A percentile compares a stretch with the other conserved stretches of the same genome.
Conservation (phyloP, 176 grass and related monocot species). For the Rhipidocladum racemiflorum region DNA sequence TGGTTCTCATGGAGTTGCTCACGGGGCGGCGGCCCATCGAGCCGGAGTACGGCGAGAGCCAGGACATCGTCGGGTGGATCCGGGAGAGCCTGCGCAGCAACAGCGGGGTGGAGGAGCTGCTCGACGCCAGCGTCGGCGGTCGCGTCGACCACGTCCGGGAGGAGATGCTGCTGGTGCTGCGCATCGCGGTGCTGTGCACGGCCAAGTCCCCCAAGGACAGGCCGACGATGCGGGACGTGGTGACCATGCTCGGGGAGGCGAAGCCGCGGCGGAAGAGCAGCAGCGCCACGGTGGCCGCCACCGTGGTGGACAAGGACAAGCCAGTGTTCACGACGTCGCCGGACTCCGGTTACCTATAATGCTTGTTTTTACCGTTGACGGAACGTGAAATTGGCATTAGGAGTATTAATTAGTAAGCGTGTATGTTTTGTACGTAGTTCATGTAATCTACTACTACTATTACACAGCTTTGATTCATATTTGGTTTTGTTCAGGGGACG, state of each 20-base stretch:
- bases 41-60: slow-evolving; percentile 67
- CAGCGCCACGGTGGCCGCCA: slow-evolving; percentile 50
- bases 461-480: slow-evolving; percentile 32
- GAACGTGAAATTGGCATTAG: not conserved
- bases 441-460: slow-evolving; percentile 11
- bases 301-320: slow-evolving; percentile 73
- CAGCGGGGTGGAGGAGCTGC: slow-evolving; percentile 67
- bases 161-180: slow-evolving; percentile 92
- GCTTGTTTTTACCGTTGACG: slow-evolving; percentile 2
- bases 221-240: slow-evolving; percentile 85
- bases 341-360: slow-evolving; percentile 59
- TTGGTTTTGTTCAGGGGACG: slow-evolving; percentile 3
- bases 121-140: slow-evolving; percentile 63
- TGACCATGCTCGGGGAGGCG: slow-evolving; percentile 89
- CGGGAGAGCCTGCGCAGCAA: slow-evolving; percentile 62
- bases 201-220: slow-evolving; percentile 84
- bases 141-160: slow-evolving; percentile 72
- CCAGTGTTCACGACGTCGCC: slow-evolving; percentile 88
- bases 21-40: slow-evolving; percentile 76
- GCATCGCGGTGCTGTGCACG: slow-evolving; percentile 84
- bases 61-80: slow-evolving; percentile 86
- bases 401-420: not conserved
- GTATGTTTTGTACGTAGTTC: slow-evolving; percentile 39
- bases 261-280: slow-evolving; percentile 90
- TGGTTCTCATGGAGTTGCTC: slow-evolving; percentile 91